Percentiles rank a stretch among this genome's conserved stretches.
Evolutionary conservation across 2,329 filamentous ascomycete species (phyloP).

Genomic region (Fusarium camptoceras): DNA sequence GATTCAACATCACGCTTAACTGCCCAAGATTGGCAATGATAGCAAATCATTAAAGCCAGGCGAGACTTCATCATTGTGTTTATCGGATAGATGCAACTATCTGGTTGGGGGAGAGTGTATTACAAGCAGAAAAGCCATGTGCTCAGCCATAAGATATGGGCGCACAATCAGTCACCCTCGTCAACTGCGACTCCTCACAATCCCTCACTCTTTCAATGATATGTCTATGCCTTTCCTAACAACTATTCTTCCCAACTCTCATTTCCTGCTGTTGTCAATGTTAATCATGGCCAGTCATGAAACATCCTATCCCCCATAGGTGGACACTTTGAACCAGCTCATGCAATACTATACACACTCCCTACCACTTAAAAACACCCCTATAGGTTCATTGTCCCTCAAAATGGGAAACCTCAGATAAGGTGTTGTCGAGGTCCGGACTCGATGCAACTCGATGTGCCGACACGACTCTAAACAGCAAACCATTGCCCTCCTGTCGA

Average conservation of each 20-base stretch:
- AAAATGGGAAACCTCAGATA: conserved; percentile 36
- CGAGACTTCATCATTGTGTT: conserved; percentile 28
- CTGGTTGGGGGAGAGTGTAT: neutral
- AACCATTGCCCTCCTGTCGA: conserved; percentile 16
- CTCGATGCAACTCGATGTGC: conserved; percentile 33
- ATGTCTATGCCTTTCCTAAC: neutral
- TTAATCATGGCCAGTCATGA: conserved; percentile 17
- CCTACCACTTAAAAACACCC: neutral
- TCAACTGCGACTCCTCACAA: neutral
- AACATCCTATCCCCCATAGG: conserved; percentile 28
- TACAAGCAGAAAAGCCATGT: neutral
- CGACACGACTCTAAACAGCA: conserved; percentile 41
- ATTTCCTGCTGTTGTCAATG: conserved; percentile 23
- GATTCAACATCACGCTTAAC: conserved; percentile 29
- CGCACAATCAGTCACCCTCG: neutral
- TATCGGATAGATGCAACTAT: neutral
- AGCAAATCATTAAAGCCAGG: conserved; percentile 9
- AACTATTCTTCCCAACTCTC: conserved; percentile 4
- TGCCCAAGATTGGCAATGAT: conserved; percentile 11
- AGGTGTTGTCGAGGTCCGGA: conserved; percentile 35
- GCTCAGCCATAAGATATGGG: neutral
- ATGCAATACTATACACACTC: conserved; percentile 25
- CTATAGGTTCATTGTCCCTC: conserved; percentile 7
- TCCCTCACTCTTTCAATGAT: neutral
- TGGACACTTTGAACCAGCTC: conserved; percentile 28